Percentiles rank a stretch among this genome's conserved stretches.
Conservation (phyloP, 805 yeast species). For the Wickerhamomyces rabaulensis region DNA sequence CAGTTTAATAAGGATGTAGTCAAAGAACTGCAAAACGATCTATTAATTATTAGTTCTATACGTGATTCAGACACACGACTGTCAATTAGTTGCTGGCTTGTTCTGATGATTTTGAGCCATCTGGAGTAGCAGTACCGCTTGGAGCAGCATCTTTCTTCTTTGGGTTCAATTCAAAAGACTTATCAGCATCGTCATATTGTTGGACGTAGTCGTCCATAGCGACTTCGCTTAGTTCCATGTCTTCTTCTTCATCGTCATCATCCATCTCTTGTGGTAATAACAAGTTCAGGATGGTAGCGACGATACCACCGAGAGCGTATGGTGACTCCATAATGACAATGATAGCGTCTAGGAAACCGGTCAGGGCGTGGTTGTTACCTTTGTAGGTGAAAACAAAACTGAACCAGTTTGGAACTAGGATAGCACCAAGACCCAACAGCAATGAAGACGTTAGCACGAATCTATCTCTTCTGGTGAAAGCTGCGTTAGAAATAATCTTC, state of each 20-base stretch:
- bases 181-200: slow-evolving; percentile 22
- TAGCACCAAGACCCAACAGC: slow-evolving; percentile 63
- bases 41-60: too few relatives aligned
- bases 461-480: slow-evolving; percentile 67
- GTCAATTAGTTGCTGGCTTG: too few relatives aligned
- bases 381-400: slow-evolving; percentile 55
- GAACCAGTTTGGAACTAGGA: slow-evolving; percentile 63
- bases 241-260: slow-evolving; percentile 29
- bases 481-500: slow-evolving; percentile 47
- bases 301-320: slow-evolving; percentile 63
- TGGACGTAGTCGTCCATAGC: slow-evolving; percentile 21
- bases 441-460: slow-evolving; percentile 63
- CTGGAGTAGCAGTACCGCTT: neutral
- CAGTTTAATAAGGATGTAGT: neutral
- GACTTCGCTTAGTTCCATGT: slow-evolving; percentile 15
- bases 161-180: slow-evolving; percentile 2
- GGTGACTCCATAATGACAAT: slow-evolving; percentile 68
- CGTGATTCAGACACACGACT: too few relatives aligned
- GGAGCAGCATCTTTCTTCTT: slow-evolving; percentile 1
- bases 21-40: neutral
- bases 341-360: slow-evolving; percentile 65
- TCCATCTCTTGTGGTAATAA: slow-evolving; percentile 55
- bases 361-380: slow-evolving; percentile 51
- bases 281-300: slow-evolving; percentile 57
- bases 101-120: neutral